Evolutionary conservation across 805 yeast species (phyloP).

Genomic region (Yarrowia keelungensis): DNA sequence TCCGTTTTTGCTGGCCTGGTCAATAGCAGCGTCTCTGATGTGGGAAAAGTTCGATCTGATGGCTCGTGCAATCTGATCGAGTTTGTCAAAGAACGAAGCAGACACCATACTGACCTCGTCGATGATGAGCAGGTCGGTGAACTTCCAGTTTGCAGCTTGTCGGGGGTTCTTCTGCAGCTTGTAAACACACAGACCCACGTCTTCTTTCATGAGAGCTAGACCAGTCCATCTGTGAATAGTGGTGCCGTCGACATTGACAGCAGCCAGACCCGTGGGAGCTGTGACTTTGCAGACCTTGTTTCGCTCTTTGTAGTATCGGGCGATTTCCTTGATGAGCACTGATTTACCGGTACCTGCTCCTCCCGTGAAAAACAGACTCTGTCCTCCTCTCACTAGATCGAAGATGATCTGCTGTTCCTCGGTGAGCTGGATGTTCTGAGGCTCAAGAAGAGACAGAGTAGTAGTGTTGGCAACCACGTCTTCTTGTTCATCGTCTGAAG

Average conservation of each 20-base stretch:
- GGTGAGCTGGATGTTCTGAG: constrained; percentile 1
- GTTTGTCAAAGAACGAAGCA: constrained; percentile 72
- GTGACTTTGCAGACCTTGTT: constrained; percentile 73
- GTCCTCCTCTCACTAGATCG: background rate
- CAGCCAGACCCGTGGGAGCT: constrained; percentile 96
- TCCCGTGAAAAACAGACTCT: constrained; percentile 29
- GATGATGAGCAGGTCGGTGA: constrained; percentile 72
- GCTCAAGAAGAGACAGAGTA: constrained; percentile 13
- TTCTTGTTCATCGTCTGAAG: background rate
- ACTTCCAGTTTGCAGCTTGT: constrained; percentile 64
- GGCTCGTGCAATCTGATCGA: constrained; percentile 69
- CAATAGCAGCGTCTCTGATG: background rate
- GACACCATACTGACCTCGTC: constrained; percentile 96
- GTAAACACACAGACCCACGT: constrained; percentile 44
- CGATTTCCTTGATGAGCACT: constrained; percentile 26
- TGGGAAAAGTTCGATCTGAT: constrained; percentile 49
- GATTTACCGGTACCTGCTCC: constrained; percentile 38
- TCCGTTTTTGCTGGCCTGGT: no score
- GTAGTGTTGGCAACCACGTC: constrained; percentile 4
- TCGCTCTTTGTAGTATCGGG: background rate
- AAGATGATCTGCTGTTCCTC: constrained; percentile 22
- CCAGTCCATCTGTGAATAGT: constrained; percentile 87
- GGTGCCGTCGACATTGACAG: constrained; percentile 86
- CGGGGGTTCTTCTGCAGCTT: constrained; percentile 57
- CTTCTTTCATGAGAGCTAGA: constrained; percentile 72